phyloP scores from a whole-genome alignment of 2,329 filamentous ascomycete genomes.

The Arthrobotrys musiformis region DNA sequence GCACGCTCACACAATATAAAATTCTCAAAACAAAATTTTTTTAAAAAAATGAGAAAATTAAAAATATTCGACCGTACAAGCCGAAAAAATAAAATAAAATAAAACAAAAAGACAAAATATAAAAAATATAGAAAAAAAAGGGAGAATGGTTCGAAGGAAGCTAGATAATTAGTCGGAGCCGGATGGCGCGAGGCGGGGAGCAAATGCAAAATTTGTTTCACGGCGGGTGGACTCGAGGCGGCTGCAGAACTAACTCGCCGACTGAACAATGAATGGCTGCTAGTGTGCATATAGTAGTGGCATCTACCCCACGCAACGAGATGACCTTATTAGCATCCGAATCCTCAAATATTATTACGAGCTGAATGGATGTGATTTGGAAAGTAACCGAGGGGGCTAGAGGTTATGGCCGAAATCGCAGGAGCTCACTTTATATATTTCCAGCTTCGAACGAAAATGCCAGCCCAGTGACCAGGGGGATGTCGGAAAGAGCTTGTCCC shows the following conservation, averaged over 20 bases:
- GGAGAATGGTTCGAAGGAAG: not conserved
- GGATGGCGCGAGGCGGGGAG: slow-evolving; percentile 31
- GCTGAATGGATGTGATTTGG: slow-evolving; percentile 21
- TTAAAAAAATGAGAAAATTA: slow-evolving; percentile 20
- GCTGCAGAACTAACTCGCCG: slow-evolving; percentile 22
- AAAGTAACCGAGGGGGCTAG: slow-evolving; percentile 38
- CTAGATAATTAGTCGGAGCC: slow-evolving; percentile 44
- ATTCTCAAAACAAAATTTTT: slow-evolving; percentile 2
- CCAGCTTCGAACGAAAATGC: slow-evolving; percentile 24
- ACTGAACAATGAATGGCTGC: not conserved
- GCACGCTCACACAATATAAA: slow-evolving; percentile 10
- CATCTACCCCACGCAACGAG: slow-evolving; percentile 20
- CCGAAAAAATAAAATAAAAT: slow-evolving; percentile 9
- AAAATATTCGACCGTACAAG: not conserved
- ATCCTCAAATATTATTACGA: slow-evolving; percentile 18
- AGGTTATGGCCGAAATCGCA: slow-evolving; percentile 52
- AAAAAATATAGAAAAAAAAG: not conserved
- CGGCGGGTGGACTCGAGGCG: not conserved
- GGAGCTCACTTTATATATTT: slow-evolving; percentile 50
- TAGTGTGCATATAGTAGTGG: not conserved
- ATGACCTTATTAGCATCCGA: slow-evolving; percentile 11
- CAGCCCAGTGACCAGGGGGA: slow-evolving; percentile 20
- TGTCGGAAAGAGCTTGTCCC: slow-evolving; percentile 44
- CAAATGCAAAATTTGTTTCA: slow-evolving; percentile 16
- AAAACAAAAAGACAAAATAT: slow-evolving; percentile 16